Conservation (phyloP, 495 filamentous ascomycete species). For the Xylaria flabelliformis region DNA sequence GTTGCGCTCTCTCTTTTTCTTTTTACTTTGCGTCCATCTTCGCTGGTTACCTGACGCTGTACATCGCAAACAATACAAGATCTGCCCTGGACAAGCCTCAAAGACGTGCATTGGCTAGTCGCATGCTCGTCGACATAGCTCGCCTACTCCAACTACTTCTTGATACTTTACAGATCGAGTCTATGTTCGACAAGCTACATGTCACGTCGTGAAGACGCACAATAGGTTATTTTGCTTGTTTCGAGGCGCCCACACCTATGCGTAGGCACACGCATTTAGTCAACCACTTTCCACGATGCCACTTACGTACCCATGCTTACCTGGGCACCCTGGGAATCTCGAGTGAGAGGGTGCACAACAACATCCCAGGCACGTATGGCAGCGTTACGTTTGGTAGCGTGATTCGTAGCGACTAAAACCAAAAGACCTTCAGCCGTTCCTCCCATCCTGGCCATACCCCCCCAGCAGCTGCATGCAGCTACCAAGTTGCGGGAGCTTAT, state of each 20-base stretch:
- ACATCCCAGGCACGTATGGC: constrained; percentile 14
- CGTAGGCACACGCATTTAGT: constrained; percentile 1
- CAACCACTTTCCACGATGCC: constrained; percentile 2
- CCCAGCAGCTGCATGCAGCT: constrained; percentile 15
- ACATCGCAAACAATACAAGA: not conserved
- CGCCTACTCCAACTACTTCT: not conserved
- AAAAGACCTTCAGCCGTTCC: constrained; percentile 22
- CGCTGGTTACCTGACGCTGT: not conserved
- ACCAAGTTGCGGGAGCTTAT: constrained; percentile 2
- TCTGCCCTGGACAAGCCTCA: constrained; percentile 10
- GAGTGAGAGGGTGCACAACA: not conserved
- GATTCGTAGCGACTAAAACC: constrained; percentile 4
- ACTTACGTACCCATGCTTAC: constrained; percentile 16
- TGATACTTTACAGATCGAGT: not conserved
- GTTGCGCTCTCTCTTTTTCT: not conserved
- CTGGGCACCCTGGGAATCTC: constrained; percentile 1
- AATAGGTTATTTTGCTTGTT: constrained; percentile 9
- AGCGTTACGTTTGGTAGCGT: constrained; percentile 12
- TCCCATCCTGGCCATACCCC: not conserved
- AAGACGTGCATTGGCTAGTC: not conserved
- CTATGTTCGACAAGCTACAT: not conserved
- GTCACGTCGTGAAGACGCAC: not conserved
- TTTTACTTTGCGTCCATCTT: not conserved
- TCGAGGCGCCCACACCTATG: constrained; percentile 11
- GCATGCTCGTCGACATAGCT: not conserved